Conservation (phyloP, 352 stramenopile genomes). For the Pythium guiyangense region DNA sequence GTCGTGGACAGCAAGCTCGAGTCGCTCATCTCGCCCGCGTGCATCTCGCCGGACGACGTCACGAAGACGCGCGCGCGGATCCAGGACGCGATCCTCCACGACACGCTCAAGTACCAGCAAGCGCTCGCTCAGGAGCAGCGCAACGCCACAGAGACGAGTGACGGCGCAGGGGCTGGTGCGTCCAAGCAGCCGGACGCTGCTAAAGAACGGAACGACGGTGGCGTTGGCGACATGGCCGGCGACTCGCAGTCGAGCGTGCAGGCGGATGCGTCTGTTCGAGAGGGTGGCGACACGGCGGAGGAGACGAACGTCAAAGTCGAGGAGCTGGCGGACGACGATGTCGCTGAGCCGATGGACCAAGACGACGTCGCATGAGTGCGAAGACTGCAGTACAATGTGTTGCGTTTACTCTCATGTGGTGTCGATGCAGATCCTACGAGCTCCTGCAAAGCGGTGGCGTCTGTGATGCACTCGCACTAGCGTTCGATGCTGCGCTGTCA, state of each 20-base stretch:
- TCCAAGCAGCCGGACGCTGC: not conserved
- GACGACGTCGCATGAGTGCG: not conserved
- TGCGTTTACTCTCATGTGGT: not conserved
- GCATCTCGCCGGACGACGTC: constrained; percentile 42
- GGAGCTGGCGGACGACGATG: not conserved
- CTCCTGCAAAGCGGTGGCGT: not conserved
- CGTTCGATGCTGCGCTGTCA: too few species aligned
- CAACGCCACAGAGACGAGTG: constrained; percentile 1
- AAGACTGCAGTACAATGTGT: too few species aligned
- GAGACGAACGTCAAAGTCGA: too few species aligned
- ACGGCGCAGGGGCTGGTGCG: not conserved
- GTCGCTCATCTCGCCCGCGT: constrained; percentile 27
- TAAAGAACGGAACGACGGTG: too few species aligned
- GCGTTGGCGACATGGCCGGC: too few species aligned
- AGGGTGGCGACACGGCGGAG: too few species aligned
- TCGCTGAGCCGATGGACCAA: not conserved
- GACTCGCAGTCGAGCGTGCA: too few species aligned
- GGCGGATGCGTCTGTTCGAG: too few species aligned
- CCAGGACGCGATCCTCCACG: constrained; percentile 25
- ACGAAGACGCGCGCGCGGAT: constrained; percentile 25
- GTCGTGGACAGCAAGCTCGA: constrained; percentile 38
- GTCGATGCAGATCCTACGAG: not conserved
- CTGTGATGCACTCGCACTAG: too few species aligned
- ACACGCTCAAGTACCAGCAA: constrained; percentile 25
- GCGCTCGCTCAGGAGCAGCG: constrained; percentile 11